Evolutionary conservation across 1,139 yeast genomes (phyloP), one percentile per base, ranked within the genome.

Genomic region (Candida tetrigidarum): DNA sequence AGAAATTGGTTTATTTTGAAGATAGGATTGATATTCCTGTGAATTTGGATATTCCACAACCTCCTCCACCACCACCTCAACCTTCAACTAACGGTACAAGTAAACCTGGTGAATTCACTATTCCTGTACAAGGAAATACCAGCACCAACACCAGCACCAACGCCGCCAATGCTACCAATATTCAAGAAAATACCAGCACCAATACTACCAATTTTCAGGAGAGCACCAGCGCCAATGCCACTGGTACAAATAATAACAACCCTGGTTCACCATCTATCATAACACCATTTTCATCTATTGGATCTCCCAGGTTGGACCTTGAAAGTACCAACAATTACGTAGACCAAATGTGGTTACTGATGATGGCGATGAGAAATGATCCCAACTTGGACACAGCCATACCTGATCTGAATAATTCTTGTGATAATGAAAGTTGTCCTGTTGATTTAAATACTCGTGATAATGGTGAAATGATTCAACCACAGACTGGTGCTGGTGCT

Each of bases 271-370:
- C 33, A 5, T 32, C 36, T 3, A 32, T 19, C 22, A 30, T 27
- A 18, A 29, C 16, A 20, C 44, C 54, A 9, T 45, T 51, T 7
- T 43, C 47, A 12, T 45, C 54, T 18, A 43, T 50, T 34, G 60
- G 52, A 18, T 59, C 59, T 48, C 23, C 32, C n/a, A 59, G 57
- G 4, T 29, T 64, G 36, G 62, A 67, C 35, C 59, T 58, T 35
- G 58, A 67, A 35, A 59, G 58, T 34, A 58, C 67, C 22, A 61
- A 61, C 30, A 64, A 66, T 45, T 62, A 61, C 3, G 74, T 71
- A 27, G 78, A 73, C 52, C 63, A 65, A 46, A 50, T 71, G 22
- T 73, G 78, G 78, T 50, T 66, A 32, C 73, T 69, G 46, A 61
- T 72, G 57, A 57, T 70, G 19, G 58, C 61, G 9, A 57, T 64